Percentiles rank a stretch among this genome's conserved stretches.
phyloP scores from a whole-genome alignment of 2,329 filamentous ascomycete genomes.

The Trichoderma endophyticum region DNA sequence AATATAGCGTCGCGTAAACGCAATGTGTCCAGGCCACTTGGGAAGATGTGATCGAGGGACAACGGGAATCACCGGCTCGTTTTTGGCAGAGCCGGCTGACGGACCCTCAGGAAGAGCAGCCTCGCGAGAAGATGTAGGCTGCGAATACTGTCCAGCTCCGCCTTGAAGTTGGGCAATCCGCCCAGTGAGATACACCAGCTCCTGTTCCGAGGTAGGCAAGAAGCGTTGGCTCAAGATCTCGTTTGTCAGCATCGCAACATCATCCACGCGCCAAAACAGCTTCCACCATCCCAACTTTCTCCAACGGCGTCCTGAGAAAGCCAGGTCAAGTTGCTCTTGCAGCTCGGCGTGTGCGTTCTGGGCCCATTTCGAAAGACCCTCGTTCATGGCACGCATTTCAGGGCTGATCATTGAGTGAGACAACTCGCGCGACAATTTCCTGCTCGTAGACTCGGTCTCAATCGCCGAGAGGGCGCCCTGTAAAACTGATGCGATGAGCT shows the following conservation, averaged over 20 bases:
- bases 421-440: neutral
- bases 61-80: constrained; percentile 26
- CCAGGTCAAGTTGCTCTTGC: constrained; percentile 72
- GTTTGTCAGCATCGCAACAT: constrained; percentile 77
- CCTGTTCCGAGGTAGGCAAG: constrained; percentile 73
- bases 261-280: constrained; percentile 90
- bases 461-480: constrained; percentile 51
- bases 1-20: constrained; percentile 65
- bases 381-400: constrained; percentile 45
- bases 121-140: constrained; percentile 31
- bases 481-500: constrained; percentile 66
- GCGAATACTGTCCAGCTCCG: constrained; percentile 32
- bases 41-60: constrained; percentile 27
- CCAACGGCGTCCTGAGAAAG: constrained; percentile 76
- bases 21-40: constrained; percentile 73
- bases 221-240: constrained; percentile 77
- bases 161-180: constrained; percentile 57
- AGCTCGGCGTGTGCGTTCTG: constrained; percentile 79
- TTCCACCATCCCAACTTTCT: constrained; percentile 87
- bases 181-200: constrained; percentile 79
- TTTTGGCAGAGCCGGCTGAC: constrained; percentile 22
- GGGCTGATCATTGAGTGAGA: neutral
- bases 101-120: neutral
- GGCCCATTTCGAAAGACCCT: constrained; percentile 67
- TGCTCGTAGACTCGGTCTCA: constrained; percentile 37